These are phyloP conservation scores for Astrephomene gubernaculifera DNA, from an alignment of 139 green algal species.

Conservation along the genomic window DNA sequence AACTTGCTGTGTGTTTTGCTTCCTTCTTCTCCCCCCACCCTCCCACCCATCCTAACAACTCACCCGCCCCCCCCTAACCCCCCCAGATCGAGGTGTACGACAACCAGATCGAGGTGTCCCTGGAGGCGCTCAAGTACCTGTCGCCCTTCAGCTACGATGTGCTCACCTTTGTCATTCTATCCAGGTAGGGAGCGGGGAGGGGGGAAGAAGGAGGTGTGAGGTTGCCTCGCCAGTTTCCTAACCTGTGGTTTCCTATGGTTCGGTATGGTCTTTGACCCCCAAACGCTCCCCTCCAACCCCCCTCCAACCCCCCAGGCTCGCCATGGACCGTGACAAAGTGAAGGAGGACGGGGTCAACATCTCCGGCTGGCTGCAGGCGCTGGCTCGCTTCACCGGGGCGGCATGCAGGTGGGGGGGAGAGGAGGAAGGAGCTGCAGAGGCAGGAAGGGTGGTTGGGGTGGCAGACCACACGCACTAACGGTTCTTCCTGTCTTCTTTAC, in stretches of 20 bases:
- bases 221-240: no score
- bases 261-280: no score
- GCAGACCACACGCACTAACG: no score
- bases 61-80: background rate
- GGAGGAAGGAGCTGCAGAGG: background rate
- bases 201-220: no score
- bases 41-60: no score
- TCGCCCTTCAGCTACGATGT: slow-evolving; percentile 72
- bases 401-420: slow-evolving; percentile 44
- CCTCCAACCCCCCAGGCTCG: slow-evolving; percentile 9
- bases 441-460: background rate
- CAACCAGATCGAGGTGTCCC: slow-evolving; percentile 77
- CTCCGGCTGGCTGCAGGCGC: slow-evolving; percentile 80
- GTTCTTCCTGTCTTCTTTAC: no score
- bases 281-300: no score
- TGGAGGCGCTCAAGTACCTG: slow-evolving; percentile 84
- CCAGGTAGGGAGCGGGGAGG: slow-evolving; percentile 63
- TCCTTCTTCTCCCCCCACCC: background rate
- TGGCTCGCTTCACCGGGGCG: slow-evolving; percentile 77
- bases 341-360: slow-evolving; percentile 90
- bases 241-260: no score
- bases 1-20: background rate
- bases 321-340: slow-evolving; percentile 47
- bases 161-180: slow-evolving; percentile 80
- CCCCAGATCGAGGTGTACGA: slow-evolving; percentile 77